Evolutionary conservation across 2,329 filamentous ascomycete genomes (phyloP), one percentile per base, ranked within the genome.

Genomic region (Incumbomyces lentus): DNA sequence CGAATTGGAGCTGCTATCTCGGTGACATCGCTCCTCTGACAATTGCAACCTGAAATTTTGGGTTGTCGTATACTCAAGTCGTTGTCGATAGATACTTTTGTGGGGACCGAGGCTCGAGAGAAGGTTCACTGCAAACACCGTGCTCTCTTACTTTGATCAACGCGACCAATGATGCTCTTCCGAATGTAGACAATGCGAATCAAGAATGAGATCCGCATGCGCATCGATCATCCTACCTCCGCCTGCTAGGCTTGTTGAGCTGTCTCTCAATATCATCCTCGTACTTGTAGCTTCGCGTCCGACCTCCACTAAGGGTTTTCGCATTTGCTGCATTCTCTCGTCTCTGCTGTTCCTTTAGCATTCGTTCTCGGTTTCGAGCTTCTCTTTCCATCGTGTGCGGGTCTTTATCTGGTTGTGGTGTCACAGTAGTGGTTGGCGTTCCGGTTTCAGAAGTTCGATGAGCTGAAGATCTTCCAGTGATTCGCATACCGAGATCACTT

Each of bases 341-440:
- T 10, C 72, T 74, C 46, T 92, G 86, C 54, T 74, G 72, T 58
- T 84, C 81, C 52, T 77, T 79, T 35, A 86, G 61, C 46, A 77
- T 67, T 6, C 76, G 70, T 63, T 90, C 84, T 12, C 66, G 62
- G 38, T 71, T 69, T 53, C 87, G 70, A 44, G 76, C 72, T 50
- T 82, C 82, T 55, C 86, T 87, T 61, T 90, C 85, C 44, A 83
- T 74, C 34, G 84, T 86, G 59, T 86, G 59, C 70, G 78, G 56
- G 75, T 89, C 78, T 31, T 53, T 55, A 26, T 56, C 54, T 14
- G 40, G 40, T 11, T 46, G 30, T 14, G 43, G 29, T 14, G 40
- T 31, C 18, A 46, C 16, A 5, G 35, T 2, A 7, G 30, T 14
- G 16, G 42, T 18, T 17, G 51, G 48, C 7, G 43, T 41, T 18